Percentiles rank a stretch among this genome's conserved stretches.
Evolutionary conservation across 1,139 yeast genomes (phyloP).

Genomic region (Kurtzmaniella natalensis): DNA sequence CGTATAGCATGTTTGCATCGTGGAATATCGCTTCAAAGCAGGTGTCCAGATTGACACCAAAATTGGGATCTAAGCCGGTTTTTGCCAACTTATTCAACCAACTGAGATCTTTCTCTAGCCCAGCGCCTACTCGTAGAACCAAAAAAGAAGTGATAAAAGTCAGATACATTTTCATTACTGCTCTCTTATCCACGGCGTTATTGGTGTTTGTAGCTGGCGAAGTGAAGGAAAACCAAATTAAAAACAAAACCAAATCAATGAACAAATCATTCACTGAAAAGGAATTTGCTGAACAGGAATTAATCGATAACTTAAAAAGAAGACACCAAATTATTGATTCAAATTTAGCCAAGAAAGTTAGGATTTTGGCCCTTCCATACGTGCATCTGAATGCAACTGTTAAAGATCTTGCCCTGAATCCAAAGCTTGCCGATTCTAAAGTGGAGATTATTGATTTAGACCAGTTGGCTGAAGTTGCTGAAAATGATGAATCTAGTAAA

Average conservation of each 20-base stretch:
- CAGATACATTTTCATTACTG: constrained; percentile 46
- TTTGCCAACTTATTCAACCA: too few species aligned
- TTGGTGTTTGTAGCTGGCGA: constrained; percentile 49
- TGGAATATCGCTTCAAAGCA: too few species aligned
- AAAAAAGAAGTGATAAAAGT: constrained; percentile 33
- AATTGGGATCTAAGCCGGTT: too few species aligned
- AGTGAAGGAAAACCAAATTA: constrained; percentile 46
- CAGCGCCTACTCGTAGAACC: constrained; percentile 3
- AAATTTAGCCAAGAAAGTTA: constrained; percentile 25
- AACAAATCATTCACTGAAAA: constrained; percentile 44
- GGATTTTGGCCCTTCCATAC: constrained; percentile 44
- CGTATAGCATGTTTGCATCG: too few species aligned
- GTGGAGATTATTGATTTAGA: constrained; percentile 48
- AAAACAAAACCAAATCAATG: constrained; percentile 45
- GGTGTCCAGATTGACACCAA: too few species aligned
- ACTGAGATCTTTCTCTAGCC: too few species aligned
- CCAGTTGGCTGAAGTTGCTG: constrained; percentile 40
- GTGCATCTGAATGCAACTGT: constrained; percentile 20
- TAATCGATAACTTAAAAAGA: constrained; percentile 50
- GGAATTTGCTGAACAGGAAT: constrained; percentile 54
- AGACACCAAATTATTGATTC: constrained; percentile 40
- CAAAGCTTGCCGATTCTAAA: constrained; percentile 18
- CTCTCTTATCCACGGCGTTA: constrained; percentile 48
- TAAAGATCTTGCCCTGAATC: constrained; percentile 17
- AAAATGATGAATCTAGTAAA: constrained; percentile 34